These are phyloP conservation scores for Phalaenopsis aphrodite DNA, from an alignment of 106 monocot genomes.

Conservation along the genomic window DNA sequence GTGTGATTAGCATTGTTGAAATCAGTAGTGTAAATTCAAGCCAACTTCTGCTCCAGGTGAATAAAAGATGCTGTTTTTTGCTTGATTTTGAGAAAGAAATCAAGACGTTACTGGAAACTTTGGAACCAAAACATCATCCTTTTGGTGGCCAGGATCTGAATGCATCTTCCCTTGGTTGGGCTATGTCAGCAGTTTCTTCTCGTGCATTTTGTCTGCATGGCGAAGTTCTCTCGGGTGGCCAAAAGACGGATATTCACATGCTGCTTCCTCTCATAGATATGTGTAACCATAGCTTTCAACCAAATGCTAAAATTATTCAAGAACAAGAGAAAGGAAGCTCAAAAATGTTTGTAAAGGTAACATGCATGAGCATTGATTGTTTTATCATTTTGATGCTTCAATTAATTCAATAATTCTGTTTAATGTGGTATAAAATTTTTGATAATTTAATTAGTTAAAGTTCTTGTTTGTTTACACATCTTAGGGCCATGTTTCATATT, in stretches of 20 bases:
- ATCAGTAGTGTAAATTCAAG: not conserved
- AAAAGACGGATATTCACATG: conserved; percentile 49
- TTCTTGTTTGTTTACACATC: not conserved
- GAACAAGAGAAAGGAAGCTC: conserved; percentile 31
- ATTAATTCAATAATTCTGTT: not conserved
- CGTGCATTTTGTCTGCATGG: conserved; percentile 87
- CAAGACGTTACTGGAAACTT: conserved; percentile 26
- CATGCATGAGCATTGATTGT: not conserved
- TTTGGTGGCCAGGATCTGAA: conserved; percentile 71
- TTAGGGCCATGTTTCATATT: not conserved
- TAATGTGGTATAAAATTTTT: not conserved
- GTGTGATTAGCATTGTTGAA: not conserved
- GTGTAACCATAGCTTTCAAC: conserved; percentile 90
- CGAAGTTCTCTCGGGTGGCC: conserved; percentile 17
- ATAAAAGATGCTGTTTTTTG: conserved; percentile 93
- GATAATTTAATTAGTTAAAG: not conserved
- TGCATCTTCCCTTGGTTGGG: conserved; percentile 93
- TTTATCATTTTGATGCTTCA: not conserved
- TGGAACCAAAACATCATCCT: conserved; percentile 57
- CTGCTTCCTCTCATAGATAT: conserved; percentile 95
- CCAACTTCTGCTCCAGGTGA: conserved; percentile 44
- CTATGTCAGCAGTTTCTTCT: conserved; percentile 96
- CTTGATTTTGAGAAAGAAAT: conserved; percentile 74
- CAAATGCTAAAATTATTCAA: conserved; percentile 86
- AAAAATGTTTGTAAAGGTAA: conserved; percentile 60